Base-by-base conservation (phyloP, 306 rosid genomes). In the Purshia tridentata region DNA sequence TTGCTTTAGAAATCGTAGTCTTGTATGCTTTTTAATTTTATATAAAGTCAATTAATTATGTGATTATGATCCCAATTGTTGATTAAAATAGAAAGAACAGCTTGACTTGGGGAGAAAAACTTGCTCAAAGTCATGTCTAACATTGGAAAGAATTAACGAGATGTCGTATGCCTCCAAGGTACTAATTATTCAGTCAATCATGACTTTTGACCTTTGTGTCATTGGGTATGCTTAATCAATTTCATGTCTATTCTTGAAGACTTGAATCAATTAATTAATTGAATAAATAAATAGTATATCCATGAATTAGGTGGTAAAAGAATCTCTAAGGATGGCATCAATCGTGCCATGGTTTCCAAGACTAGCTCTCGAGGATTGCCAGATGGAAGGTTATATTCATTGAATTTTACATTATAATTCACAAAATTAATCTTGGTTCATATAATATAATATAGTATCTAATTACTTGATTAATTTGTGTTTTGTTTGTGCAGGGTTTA, bases 301-400 rank as follows among this genome's bases (percentile, higher is more conserved):
- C 18, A 4, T 9, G 18, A 46, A 47, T 70, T 72, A 88, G 97
- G 94, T 88, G 0, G 96, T 83, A 39, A 94, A 90, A 76, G 96
- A 94, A 82, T 78, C 99, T 4, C 70, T 91, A 51, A 84, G 97
- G 75, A 78, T 85, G 89, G 96, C 96, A 42, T 89, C 96, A 0
- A 72, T 94, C n/a, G 96, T 94, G 9, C 96, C 96, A 49, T 91
- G 96, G 97, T 80, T 91, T 41, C 97, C 96, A 8, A 91, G 95
- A 80, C 82, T 82, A 74, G 88, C 85, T 56, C 91, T 89, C 2
- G 72, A 86, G 20, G 95, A 94, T 77, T 86, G 83, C 79, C 87
- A 88, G 67, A 87, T 94, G 55, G 82, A 91, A 75, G 96, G 99
- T 82, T 65, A 35, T 51, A 23, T 35, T 50, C 74, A 58, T 23